phyloP scores from a whole-genome alignment of 2,329 filamentous ascomycete genomes.

The Epicoccum nigrum region DNA sequence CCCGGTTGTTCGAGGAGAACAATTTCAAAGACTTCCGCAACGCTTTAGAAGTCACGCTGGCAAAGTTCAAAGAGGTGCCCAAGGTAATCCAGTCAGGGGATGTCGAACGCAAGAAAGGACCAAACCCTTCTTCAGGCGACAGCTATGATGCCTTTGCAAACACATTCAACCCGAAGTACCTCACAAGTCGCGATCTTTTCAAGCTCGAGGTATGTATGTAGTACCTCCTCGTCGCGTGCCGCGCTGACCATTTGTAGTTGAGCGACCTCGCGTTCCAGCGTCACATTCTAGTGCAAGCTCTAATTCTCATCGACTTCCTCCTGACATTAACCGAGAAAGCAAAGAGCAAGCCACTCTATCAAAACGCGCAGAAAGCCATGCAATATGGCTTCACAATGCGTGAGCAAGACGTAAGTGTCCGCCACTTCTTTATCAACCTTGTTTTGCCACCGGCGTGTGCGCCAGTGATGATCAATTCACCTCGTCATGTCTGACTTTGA shows the following conservation, averaged over 20 bases:
- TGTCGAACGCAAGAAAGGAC: constrained; percentile 65
- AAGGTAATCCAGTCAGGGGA: constrained; percentile 71
- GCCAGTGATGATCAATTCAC: constrained; percentile 29
- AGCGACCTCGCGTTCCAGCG: constrained; percentile 93
- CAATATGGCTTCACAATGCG: constrained; percentile 77
- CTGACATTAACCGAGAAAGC: constrained; percentile 84
- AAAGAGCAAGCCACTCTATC: constrained; percentile 76
- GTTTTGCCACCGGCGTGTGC: constrained; percentile 22
- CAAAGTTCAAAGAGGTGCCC: constrained; percentile 75
- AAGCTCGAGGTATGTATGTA: constrained; percentile 75
- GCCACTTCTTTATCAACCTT: constrained; percentile 21
- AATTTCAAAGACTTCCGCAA: constrained; percentile 71
- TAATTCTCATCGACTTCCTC: constrained; percentile 94
- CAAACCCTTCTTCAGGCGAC: constrained; percentile 67
- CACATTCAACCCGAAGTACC: constrained; percentile 94
- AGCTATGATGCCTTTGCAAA: constrained; percentile 69
- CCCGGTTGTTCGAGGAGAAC: constrained; percentile 73
- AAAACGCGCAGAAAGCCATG: constrained; percentile 83
- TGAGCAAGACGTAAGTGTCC: constrained; percentile 77
- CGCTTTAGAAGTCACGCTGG: constrained; percentile 66
- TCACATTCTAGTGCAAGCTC: constrained; percentile 91
- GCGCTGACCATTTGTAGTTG: constrained; percentile 62
- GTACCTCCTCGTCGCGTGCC: constrained; percentile 24
- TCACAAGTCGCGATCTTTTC: constrained; percentile 96
- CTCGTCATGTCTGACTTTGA: constrained; percentile 41